A percentile compares a stretch with the other conserved stretches of the same genome.
phyloP scores from a whole-genome alignment of 2,329 filamentous ascomycete genomes.

The Tolypocladium sp. region DNA sequence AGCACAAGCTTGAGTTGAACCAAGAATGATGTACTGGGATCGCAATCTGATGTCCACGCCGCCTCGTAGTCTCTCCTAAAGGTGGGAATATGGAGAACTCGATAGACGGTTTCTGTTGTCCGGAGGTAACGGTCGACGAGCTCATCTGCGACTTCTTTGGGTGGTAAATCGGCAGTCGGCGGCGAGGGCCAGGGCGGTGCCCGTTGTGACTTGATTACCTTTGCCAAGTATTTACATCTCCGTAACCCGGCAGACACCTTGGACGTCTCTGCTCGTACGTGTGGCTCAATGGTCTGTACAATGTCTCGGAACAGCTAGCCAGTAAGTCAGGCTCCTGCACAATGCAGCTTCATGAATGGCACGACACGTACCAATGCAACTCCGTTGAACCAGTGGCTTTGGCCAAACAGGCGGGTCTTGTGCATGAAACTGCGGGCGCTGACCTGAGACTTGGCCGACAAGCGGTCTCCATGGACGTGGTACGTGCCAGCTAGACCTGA shows the following conservation, averaged over 20 bases:
- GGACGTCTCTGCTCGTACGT: conserved; percentile 26
- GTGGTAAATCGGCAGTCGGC: conserved; percentile 34
- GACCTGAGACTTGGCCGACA: conserved; percentile 17
- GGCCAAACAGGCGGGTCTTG: conserved; percentile 48
- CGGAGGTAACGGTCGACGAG: conserved; percentile 40
- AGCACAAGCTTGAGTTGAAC: conserved; percentile 49
- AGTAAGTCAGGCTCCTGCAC: background rate
- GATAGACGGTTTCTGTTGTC: conserved; percentile 36
- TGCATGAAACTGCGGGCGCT: conserved; percentile 37
- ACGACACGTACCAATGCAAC: conserved; percentile 29
- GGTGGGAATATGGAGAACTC: conserved; percentile 41
- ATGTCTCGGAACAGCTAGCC: conserved; percentile 12
- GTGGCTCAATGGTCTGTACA: conserved; percentile 31
- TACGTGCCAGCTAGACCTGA: conserved; percentile 32
- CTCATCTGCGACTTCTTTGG: conserved; percentile 31
- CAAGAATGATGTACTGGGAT: conserved; percentile 34
- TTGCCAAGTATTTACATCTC: conserved; percentile 43
- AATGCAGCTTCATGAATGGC: background rate
- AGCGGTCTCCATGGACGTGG: conserved; percentile 28
- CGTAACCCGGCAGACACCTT: conserved; percentile 27
- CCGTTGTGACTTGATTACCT: conserved; percentile 35
- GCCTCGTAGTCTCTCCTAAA: conserved; percentile 40
- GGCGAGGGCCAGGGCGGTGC: background rate
- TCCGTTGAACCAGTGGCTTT: conserved; percentile 47
- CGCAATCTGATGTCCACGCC: conserved; percentile 29